Base-by-base conservation (phyloP, 106 monocot species). In the Phalaenopsis equestris region DNA sequence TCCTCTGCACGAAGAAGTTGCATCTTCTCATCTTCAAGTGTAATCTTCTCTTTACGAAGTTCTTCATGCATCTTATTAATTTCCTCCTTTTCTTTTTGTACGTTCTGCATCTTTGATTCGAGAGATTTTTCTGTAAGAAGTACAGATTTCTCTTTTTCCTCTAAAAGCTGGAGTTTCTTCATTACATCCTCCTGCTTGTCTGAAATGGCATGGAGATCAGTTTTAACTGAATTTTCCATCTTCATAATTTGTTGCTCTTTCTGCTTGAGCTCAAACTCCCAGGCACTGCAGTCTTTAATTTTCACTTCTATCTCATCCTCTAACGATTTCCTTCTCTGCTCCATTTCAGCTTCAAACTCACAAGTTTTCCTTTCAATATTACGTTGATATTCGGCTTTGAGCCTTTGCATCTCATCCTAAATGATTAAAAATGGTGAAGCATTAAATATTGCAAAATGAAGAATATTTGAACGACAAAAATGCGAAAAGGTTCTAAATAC, bases 321-420 rank as follows among this genome's bases (percentile, higher is more conserved):
- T 17, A 92, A 75, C 38, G 79, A 76, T 72, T 73, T 75, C 15
- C 86, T 82, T 72, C 55, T 82, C 75, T 88, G 72, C 47, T 86
- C 89, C 56, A 94, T 38, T 70, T 92, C 89, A 80, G 85, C 79
- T 80, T 98, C 98, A 84, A 94, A 88, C 55, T 90, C 90, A 45
- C 11, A 56, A 41, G 52, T 88, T 77, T 80, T 89, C 86, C 58
- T 89, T 47, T 84, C 88, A 56, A 92, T 52, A 70, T 74, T 8
- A 80, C 45, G 46, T 61, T 91, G 80, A 80, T 89, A 83, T 56
- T 98, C 91, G 47, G 84, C 75, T 55, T 52, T 82, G 61, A 89
- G 84, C 81, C 79, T 94, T 83, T 88, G 86, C 39, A 92, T 91
- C 42, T 89, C 91, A 81, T 86, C 91, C 98, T 98, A 81, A 58